Evolutionary conservation across 768 basidiomycete species (phyloP).

Genomic region (Clavulina sp.): DNA sequence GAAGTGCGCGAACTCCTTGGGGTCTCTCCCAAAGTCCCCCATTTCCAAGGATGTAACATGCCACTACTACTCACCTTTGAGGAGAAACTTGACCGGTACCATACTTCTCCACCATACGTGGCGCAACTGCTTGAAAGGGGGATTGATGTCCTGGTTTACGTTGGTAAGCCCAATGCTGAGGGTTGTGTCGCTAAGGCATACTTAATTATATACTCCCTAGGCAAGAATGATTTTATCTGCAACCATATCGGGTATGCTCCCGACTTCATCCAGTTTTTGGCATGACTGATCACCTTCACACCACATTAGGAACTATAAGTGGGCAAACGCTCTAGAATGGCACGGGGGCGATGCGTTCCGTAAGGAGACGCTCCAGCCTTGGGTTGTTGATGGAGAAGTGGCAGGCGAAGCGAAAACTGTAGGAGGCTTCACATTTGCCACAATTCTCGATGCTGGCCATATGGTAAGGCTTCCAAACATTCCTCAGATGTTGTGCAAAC

Average conservation of each 20-base stretch:
- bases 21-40: slow-evolving; percentile 29
- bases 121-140: slow-evolving; percentile 58
- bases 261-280: too few species aligned
- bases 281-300: too few species aligned
- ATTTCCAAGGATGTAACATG: slow-evolving; percentile 40
- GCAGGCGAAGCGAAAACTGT: slow-evolving; percentile 41
- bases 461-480: too few species aligned
- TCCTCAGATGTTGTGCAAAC: too few species aligned
- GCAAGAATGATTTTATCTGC: slow-evolving; percentile 2
- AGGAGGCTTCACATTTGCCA: slow-evolving; percentile 45
- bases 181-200: background rate
- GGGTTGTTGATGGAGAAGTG: slow-evolving; percentile 27
- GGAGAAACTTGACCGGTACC: slow-evolving; percentile 37
- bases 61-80: slow-evolving; percentile 35
- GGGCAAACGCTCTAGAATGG: slow-evolving; percentile 1
- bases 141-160: slow-evolving; percentile 34
- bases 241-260: slow-evolving; percentile 1
- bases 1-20: slow-evolving; percentile 39
- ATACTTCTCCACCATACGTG: slow-evolving; percentile 27
- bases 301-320: background rate
- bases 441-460: slow-evolving; percentile 53
- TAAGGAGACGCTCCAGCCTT: background rate
- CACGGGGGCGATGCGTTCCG: background rate
- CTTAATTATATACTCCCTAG: background rate
- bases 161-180: background rate